phyloP scores from a whole-genome alignment of 1,284 basidiomycete genomes.

The Phellinidium pouzarii region DNA sequence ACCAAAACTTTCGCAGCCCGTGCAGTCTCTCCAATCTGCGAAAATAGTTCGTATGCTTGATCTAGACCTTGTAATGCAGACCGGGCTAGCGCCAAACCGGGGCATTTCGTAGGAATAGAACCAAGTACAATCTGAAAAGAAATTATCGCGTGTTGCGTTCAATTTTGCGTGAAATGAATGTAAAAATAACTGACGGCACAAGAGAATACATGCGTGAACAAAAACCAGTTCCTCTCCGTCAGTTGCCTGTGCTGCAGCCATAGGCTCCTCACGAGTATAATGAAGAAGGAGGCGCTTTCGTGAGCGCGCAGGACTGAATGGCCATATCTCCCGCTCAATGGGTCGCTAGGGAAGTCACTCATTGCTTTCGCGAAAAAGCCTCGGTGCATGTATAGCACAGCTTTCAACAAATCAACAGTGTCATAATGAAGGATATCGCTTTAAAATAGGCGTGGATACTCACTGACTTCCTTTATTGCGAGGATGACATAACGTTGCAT shows the following conservation, averaged over 20 bases:
- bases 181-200: conserved; percentile 47
- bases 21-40: conserved; percentile 40
- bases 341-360: conserved; percentile 53
- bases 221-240: conserved; percentile 65
- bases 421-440: neutral
- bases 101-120: conserved; percentile 54
- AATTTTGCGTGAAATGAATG: no score
- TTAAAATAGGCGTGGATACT: conserved; percentile 22
- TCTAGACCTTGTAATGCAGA: conserved; percentile 60
- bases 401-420: conserved; percentile 28
- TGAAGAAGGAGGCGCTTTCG: conserved; percentile 59
- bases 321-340: conserved; percentile 61
- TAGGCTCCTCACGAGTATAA: conserved; percentile 54
- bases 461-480: conserved; percentile 60
- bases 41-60: conserved; percentile 51
- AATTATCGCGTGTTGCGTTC: no score
- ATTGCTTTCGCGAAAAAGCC: conserved; percentile 66
- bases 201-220: conserved; percentile 68
- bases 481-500: conserved; percentile 60
- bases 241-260: conserved; percentile 58
- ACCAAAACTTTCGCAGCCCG: conserved; percentile 56
- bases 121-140: conserved; percentile 71
- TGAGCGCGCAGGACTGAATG: conserved; percentile 64
- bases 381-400: conserved; percentile 65
- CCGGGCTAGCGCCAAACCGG: conserved; percentile 51